phyloP scores from a whole-genome alignment of 257 asterid genomes.

The Nicotiana attenuata region DNA sequence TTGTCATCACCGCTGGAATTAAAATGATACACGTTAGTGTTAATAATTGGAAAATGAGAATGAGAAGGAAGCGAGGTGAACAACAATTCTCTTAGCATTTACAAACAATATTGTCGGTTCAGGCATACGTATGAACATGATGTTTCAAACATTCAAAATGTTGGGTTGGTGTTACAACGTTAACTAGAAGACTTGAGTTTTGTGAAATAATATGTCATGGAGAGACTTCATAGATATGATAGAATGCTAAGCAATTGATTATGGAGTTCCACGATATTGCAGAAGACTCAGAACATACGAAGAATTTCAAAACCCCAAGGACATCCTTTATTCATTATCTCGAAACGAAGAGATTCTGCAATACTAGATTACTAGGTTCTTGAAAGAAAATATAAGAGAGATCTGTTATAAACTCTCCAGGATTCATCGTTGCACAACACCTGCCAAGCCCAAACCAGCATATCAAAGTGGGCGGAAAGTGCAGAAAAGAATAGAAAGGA shows the following conservation, averaged over 20 bases:
- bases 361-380: neutral
- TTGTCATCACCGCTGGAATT: conserved; percentile 21
- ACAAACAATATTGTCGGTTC: neutral
- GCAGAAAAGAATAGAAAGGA: neutral
- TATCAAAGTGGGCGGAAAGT: neutral
- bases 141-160: neutral
- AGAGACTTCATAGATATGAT: neutral
- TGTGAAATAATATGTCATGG: neutral
- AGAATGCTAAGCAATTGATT: neutral
- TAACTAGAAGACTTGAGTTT: neutral
- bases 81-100: neutral
- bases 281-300: neutral
- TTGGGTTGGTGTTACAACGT: neutral
- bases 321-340: neutral
- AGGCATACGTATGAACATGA: neutral
- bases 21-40: neutral
- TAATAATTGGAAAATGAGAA: neutral
- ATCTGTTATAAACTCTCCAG: neutral
- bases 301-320: neutral
- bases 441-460: neutral
- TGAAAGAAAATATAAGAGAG: neutral
- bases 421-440: neutral
- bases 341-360: neutral
- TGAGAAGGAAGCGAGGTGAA: neutral
- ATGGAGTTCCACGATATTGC: neutral